Evolutionary conservation across 768 basidiomycete genomes (phyloP), one percentile per base, ranked within the genome.

Genomic region (Leccinellum rugosiceps): DNA sequence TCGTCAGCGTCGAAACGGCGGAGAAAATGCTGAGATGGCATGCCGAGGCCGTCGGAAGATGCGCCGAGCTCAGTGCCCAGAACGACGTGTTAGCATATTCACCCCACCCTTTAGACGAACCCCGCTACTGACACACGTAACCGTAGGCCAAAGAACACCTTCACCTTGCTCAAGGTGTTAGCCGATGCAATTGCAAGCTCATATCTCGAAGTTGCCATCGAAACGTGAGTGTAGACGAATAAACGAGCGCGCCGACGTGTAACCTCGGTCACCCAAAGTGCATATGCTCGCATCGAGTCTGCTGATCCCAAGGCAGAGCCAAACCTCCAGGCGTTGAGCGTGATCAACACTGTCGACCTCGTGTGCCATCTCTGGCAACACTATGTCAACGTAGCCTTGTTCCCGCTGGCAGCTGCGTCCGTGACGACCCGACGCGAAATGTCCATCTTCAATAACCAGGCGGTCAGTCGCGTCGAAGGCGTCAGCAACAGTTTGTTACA

Each of bases 21-120:
- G 94, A 96, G 76, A 87, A 81, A 64, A 94, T 98, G 86, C 76
- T 98, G 15, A 92, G 86, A 71, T 98, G 96, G 94, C 97, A 99
- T 72, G 96, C 97, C 2, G 97, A 99, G 70, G 92, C 94, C 5
- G 87, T 97, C 28, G 96, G 97, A 4, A 77, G 97, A 63, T 95
- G 93, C 62, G 91, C 95, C 11, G 97, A 98, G 72, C 76, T 99
- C 48, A 94, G 87, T 66, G 73, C 86, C 11, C 67, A 82, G 8
- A 86, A 83, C 44, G 97, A 99, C 66, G 85, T 95, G 94, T 97
- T 67, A 75, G 92, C 78, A 3, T 19, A 1, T 26, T 8, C 43
- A 57, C 28, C 45, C 34, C 23, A 46, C 4, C 10, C 44, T 38
- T n/a, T 35, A 43, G 34, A 35, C 13, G 17, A 23, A 44, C 19